These are phyloP conservation scores for Stagonosporopsis tanaceti DNA, from an alignment of 2,329 filamentous ascomycete species.

Conservation along the genomic window DNA sequence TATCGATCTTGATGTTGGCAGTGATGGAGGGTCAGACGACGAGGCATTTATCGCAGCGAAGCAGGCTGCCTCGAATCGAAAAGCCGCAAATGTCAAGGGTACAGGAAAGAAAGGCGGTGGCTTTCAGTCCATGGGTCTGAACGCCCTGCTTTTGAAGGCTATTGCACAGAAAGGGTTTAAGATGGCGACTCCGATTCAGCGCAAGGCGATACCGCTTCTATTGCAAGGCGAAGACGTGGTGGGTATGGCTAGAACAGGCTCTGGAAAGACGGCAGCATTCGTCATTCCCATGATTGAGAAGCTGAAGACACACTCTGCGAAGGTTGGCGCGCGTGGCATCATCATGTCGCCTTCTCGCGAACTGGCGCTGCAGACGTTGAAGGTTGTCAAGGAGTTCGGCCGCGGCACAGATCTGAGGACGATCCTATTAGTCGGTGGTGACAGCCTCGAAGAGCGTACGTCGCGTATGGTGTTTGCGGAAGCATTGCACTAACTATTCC, in stretches of 20 bases:
- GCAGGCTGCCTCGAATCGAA: conserved; percentile 88
- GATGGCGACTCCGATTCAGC: conserved; percentile 95
- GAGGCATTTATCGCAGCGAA: conserved; percentile 89
- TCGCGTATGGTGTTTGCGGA: conserved; percentile 2
- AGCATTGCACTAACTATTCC: conserved; percentile 7
- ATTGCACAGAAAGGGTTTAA: conserved; percentile 95
- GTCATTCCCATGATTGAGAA: conserved; percentile 98
- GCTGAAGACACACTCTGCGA: conserved; percentile 84
- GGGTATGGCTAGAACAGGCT: conserved; percentile 98
- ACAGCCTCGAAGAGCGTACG: conserved; percentile 84
- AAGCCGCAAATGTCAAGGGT: conserved; percentile 79
- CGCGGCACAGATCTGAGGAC: conserved; percentile 89
- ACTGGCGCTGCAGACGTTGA: conserved; percentile 90
- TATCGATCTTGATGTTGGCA: conserved; percentile 52
- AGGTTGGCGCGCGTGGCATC: conserved; percentile 84
- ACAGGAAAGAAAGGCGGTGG: conserved; percentile 94
- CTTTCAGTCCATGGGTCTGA: conserved; percentile 94
- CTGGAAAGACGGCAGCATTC: conserved; percentile 97
- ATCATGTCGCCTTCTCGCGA: conserved; percentile 94
- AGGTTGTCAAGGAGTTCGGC: conserved; percentile 94
- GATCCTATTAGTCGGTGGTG: conserved; percentile 91
- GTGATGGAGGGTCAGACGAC: conserved; percentile 70
- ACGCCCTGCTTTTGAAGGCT: conserved; percentile 82
- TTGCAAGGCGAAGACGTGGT: conserved; percentile 94
- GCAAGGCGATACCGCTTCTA: conserved; percentile 93